Conservation (phyloP, 805 yeast species). For the Schwanniomyces yamadae region DNA sequence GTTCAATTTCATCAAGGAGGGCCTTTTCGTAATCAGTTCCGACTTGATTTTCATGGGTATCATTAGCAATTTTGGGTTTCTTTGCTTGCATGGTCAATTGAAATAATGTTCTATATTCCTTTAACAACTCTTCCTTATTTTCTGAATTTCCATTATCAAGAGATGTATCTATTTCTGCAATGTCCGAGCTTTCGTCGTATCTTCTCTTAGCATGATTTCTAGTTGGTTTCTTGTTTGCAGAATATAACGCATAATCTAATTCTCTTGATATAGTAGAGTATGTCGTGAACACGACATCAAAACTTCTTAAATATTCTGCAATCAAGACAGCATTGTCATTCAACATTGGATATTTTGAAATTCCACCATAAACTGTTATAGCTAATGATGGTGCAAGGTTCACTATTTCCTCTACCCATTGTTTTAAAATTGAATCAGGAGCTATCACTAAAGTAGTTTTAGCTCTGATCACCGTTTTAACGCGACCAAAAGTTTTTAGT, state of each 20-base stretch:
- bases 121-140: constrained; percentile 7
- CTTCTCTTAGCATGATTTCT: constrained; percentile 27
- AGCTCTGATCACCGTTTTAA: constrained; percentile 47
- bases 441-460: constrained; percentile 81
- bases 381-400: constrained; percentile 58
- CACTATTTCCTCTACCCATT: constrained; percentile 79
- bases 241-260: constrained; percentile 73
- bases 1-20: constrained; percentile 29
- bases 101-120: constrained; percentile 23
- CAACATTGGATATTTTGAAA: constrained; percentile 25
- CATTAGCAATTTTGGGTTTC: constrained; percentile 30
- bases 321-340: constrained; percentile 38
- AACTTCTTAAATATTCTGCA: constrained; percentile 54
- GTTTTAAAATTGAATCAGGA: constrained; percentile 79
- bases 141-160: background rate
- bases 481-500: constrained; percentile 36
- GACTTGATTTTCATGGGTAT: constrained; percentile 15
- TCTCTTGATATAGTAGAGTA: constrained; percentile 72
- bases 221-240: constrained; percentile 54
- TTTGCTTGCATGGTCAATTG: constrained; percentile 22
- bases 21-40: constrained; percentile 34
- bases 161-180: constrained; percentile 5
- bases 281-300: constrained; percentile 80
- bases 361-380: constrained; percentile 65
- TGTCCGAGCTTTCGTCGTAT: constrained; percentile 9